Evolutionary conservation across 768 basidiomycete genomes (phyloP), one percentile per base, ranked within the genome.

Genomic region (Tricholoma furcatifolium): DNA sequence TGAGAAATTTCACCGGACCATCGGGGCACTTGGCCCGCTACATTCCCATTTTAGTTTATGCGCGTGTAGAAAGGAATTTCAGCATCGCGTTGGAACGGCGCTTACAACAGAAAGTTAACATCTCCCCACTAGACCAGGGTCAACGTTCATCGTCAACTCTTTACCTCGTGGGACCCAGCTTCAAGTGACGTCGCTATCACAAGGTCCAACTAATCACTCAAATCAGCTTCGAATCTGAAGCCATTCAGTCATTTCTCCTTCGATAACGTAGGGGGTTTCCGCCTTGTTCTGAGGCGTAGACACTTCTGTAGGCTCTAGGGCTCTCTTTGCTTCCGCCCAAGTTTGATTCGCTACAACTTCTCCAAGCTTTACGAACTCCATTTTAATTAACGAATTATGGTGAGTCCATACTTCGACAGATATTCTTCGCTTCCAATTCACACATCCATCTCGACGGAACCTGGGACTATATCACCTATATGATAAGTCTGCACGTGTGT

Each of bases 401-500:
- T 62, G 50, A 58, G 61, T 47, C 34, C 38, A 42, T 48, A n/a
- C 31, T 14, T 31, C 9, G 36, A 34, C 32, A n/a, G 31, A 41
- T 27, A 35, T 38, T 53, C 34, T 32, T 48, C 31, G 23, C 47
- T 51, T 51, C 45, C 35, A 32, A 50, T 27, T 27, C 27, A 35
- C 41, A 38, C 35, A 47, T 36, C 39, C 34, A 7, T 7, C 27
- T 27, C 27, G 27, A 27, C 7, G 47, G 34, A 43, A 31, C 38
- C 42, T 47, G 36, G 31, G 44, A 35, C 14, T 38, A 23, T 36
- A 45, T 48, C 41, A 47, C n/a, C 21, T 42, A 35, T 49, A 39
- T 57, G 51, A 24, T 52, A 27, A n/a, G n/a, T n/a, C 43, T 50
- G 49, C 57, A 62, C 61, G 59, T 60, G 62, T 61, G 40, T 45